phyloP scores from a whole-genome alignment of 148 eudicot species.

The Oxyria digyna region DNA sequence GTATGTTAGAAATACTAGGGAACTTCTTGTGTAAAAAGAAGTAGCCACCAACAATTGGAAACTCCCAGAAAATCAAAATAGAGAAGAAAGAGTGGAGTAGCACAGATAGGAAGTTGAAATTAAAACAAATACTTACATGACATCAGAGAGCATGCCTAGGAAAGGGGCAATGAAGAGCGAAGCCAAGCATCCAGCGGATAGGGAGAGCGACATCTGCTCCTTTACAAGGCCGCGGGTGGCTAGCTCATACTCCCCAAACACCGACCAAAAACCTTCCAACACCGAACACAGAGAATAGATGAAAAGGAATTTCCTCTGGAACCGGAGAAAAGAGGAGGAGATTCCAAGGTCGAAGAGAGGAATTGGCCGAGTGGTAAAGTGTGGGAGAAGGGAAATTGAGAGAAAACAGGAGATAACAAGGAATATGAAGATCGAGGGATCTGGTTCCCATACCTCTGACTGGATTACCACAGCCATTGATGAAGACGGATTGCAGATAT shows the following conservation, averaged over 20 bases:
- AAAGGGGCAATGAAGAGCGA: constrained; percentile 44
- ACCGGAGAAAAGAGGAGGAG: constrained; percentile 37
- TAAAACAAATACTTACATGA: constrained; percentile 44
- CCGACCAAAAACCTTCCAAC: constrained; percentile 65
- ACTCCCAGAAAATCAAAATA: too few relatives aligned
- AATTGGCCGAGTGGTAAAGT: constrained; percentile 19
- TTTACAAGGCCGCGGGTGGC: constrained; percentile 31
- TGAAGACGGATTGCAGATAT: neutral
- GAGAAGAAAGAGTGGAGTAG: constrained; percentile 20
- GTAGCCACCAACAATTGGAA: too few relatives aligned
- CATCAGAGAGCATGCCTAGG: constrained; percentile 67
- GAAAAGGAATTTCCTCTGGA: constrained; percentile 55
- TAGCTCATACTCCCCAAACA: constrained; percentile 68
- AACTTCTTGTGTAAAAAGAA: too few relatives aligned
- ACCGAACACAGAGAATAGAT: constrained; percentile 64
- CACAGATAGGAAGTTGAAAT: neutral
- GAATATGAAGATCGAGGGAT: constrained; percentile 32
- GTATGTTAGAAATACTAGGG: neutral
- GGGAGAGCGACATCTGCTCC: constrained; percentile 42
- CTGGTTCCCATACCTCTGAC: constrained; percentile 56
- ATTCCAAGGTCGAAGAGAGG: constrained; percentile 30
- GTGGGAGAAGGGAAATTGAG: constrained; percentile 46
- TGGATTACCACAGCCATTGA: constrained; percentile 65
- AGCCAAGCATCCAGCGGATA: constrained; percentile 48
- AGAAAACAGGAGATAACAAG: constrained; percentile 40